These are phyloP conservation scores for Ceratobasidium sp. DNA, from an alignment of 1,284 basidiomycete genomes.

Conservation along the genomic window DNA sequence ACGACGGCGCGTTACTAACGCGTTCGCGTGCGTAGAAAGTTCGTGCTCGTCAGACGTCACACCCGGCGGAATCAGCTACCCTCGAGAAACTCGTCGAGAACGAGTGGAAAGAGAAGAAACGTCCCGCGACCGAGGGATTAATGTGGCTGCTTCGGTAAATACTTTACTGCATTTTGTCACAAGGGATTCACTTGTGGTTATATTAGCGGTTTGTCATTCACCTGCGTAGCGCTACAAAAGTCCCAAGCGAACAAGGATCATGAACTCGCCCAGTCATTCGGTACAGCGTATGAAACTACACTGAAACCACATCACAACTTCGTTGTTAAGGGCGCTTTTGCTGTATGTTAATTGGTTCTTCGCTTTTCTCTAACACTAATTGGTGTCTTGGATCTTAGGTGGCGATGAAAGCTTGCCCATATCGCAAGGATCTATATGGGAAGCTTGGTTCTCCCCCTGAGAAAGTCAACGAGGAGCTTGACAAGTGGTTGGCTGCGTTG, in stretches of 20 bases:
- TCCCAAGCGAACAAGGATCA: constrained; percentile 76
- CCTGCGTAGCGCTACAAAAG: constrained; percentile 83
- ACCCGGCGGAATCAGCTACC: constrained; percentile 76
- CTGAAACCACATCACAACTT: constrained; percentile 77
- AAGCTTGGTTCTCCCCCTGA: constrained; percentile 85
- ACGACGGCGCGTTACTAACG: background rate
- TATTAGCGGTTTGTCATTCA: constrained; percentile 86
- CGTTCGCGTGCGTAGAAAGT: constrained; percentile 78
- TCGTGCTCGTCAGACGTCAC: constrained; percentile 78
- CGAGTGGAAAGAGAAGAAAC: constrained; percentile 90
- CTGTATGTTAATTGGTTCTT: constrained; percentile 66
- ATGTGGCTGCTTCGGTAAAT: constrained; percentile 88
- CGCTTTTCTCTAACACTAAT: constrained; percentile 7
- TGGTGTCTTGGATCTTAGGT: constrained; percentile 65
- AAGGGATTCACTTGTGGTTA: background rate
- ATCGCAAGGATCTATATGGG: constrained; percentile 88
- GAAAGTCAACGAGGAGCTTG: constrained; percentile 77
- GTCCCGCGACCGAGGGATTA: constrained; percentile 88
- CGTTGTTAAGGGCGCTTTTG: constrained; percentile 86
- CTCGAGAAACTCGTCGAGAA: constrained; percentile 88
- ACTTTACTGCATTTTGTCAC: background rate
- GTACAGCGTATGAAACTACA: constrained; percentile 83
- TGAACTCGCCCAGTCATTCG: constrained; percentile 85
- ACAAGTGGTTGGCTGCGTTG: constrained; percentile 83
- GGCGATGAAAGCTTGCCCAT: constrained; percentile 97